Conservation (phyloP, 2,329 filamentous ascomycete genomes). For the Fusarium brachygibbosum region DNA sequence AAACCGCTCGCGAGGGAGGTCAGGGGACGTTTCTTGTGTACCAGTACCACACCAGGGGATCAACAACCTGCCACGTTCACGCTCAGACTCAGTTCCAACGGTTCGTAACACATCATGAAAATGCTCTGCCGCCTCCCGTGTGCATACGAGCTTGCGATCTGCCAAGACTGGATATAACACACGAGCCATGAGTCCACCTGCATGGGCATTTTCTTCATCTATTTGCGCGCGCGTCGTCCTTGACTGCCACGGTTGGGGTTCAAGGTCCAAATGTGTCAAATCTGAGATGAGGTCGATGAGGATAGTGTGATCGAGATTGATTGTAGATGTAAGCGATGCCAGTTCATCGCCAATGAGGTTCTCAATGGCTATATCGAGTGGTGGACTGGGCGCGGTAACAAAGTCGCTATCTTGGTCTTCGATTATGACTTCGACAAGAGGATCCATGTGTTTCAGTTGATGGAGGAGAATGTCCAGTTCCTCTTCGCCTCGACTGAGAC, state of each 20-base stretch:
- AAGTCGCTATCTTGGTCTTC: constrained; percentile 51
- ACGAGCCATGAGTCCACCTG: constrained; percentile 53
- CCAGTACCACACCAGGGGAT: constrained; percentile 49
- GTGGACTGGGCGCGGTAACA: constrained; percentile 42
- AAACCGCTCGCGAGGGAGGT: constrained; percentile 48
- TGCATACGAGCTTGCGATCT: constrained; percentile 55
- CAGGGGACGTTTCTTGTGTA: constrained; percentile 17
- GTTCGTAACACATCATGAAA: constrained; percentile 55
- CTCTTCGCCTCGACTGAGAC: constrained; percentile 48
- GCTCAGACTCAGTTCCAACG: constrained; percentile 56
- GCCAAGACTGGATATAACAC: constrained; percentile 54
- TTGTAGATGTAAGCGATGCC: constrained; percentile 52
- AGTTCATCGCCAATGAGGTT: constrained; percentile 53
- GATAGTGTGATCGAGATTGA: constrained; percentile 60
- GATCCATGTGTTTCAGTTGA: constrained; percentile 50
- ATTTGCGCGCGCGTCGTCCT: constrained; percentile 53
- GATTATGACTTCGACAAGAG: constrained; percentile 52
- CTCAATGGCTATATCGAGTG: constrained; percentile 47
- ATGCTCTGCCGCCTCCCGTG: constrained; percentile 56
- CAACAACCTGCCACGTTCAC: constrained; percentile 53
- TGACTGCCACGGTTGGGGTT: constrained; percentile 53
- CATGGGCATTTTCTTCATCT: constrained; percentile 51
- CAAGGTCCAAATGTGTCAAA: constrained; percentile 54
- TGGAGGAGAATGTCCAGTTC: constrained; percentile 53
- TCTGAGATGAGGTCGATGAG: constrained; percentile 59